Evolutionary conservation across 2,329 filamentous ascomycete species (phyloP), one percentile per base, ranked within the genome.

Genomic region (Aspergillus cejpii): DNA sequence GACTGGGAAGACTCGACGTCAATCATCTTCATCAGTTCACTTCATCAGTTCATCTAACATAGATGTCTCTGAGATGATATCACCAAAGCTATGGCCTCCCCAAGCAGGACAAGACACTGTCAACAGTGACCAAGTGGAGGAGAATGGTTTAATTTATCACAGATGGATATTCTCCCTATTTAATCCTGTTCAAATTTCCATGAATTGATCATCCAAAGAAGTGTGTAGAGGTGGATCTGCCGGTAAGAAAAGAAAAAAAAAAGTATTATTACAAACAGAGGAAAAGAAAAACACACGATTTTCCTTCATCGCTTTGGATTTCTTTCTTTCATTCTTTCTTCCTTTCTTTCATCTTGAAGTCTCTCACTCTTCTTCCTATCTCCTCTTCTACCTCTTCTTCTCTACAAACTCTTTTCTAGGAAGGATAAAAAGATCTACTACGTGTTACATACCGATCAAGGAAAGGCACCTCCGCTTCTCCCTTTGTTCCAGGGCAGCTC

Each of bases 231-330:
- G 60, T 61, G 59, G 60, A 62, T 61, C 58, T 54, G 58, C 57
- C 58, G 58, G 59, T 51, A 46, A 47, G 53, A 43, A 36, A 42
- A 39, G 33, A 39, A 29, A 45, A 37, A 42, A 49, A 54, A 54
- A 52, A 49, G 44, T 26, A 49, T 53, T 55, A 57, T 51, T 58
- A 64, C 61, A 53, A 64, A 64, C 56, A 57, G 54, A 65, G 61
- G 45, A 65, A 64, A 64, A 64, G 52, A 52, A 64, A 65, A 64
- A 64, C 60, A 64, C 48, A 51, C 41, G 37, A 44, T 44, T 49
- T 26, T 43, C 41, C 41, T 39, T 44, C 43, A 19, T 53, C 49
- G 8, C 23, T 5, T 52, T 52, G 51, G 50, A 51, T 49, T 52
- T 45, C 41, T 50, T 50, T 48, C 51, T 45, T 52, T 53, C 41